Evolutionary conservation across 305 asterid genomes (phyloP).

Genomic region (Rubia peregrina): DNA sequence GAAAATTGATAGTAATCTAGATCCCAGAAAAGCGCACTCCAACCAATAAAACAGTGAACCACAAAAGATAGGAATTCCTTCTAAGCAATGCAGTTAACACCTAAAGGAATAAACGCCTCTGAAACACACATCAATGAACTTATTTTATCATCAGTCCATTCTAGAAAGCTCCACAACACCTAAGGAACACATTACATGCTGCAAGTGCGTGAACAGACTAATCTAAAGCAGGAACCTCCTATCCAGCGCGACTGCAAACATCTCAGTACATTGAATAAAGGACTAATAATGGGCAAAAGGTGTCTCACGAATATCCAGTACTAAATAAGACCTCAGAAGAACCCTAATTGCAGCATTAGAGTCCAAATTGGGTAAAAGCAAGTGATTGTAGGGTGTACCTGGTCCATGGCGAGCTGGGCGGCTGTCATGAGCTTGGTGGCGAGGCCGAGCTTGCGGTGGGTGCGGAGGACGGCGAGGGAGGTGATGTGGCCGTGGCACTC

Average conservation of each 20-base stretch:
- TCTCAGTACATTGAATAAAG: background rate
- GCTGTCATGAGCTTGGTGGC: conserved; percentile 99
- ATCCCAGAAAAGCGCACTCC: too few species aligned
- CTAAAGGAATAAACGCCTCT: background rate
- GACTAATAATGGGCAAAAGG: background rate
- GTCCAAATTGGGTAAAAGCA: background rate
- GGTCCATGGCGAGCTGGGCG: conserved; percentile 97
- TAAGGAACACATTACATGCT: background rate
- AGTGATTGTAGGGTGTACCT: conserved; percentile 28
- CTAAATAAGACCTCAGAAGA: too few species aligned
- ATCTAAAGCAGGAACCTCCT: background rate
- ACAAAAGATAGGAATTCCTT: background rate
- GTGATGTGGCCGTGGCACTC: conserved; percentile 99
- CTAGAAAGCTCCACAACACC: background rate
- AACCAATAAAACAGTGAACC: background rate
- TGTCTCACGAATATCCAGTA: background rate
- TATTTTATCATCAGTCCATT: background rate
- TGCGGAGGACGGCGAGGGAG: conserved; percentile 88
- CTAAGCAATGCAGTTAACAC: background rate
- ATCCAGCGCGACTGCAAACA: background rate
- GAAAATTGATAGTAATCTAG: background rate
- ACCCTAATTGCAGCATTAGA: background rate
- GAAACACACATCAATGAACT: background rate
- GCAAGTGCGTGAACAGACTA: background rate
- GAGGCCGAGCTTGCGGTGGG: conserved; percentile 91